Conservation (phyloP, 2,329 filamentous ascomycete genomes). For the Chalara sp. region DNA sequence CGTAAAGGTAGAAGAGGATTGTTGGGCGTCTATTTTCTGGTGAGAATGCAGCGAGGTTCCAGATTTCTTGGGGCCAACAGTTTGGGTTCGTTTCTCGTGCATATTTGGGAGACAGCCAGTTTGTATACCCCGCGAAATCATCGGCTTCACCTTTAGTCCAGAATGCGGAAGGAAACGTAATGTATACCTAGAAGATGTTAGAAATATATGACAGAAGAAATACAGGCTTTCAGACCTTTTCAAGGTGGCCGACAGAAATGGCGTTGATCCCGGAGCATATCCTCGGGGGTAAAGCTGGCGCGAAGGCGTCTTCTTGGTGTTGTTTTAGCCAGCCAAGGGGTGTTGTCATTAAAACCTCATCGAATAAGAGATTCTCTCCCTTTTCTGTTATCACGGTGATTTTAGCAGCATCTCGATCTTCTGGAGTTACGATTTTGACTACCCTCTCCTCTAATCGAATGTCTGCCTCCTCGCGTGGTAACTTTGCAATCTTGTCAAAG, state of each 20-base stretch:
- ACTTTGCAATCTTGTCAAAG: conserved; percentile 20
- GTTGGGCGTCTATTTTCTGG: conserved; percentile 53
- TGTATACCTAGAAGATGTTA: conserved; percentile 22
- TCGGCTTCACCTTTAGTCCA: conserved; percentile 36
- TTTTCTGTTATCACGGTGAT: conserved; percentile 14
- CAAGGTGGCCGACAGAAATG: conserved; percentile 40
- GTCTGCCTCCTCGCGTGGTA: conserved; percentile 16
- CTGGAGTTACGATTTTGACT: conserved; percentile 8
- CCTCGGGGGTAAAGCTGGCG: conserved; percentile 35
- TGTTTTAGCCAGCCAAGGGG: conserved; percentile 44
- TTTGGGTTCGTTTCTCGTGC: conserved; percentile 39
- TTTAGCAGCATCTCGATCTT: conserved; percentile 1
- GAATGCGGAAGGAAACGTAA: conserved; percentile 57
- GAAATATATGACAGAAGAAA: too few species aligned
- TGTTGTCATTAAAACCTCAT: conserved; percentile 42
- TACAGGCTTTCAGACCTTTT: conserved; percentile 35
- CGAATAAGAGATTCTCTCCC: conserved; percentile 19
- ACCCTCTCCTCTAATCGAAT: conserved; percentile 20
- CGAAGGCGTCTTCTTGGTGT: conserved; percentile 33
- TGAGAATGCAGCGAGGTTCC: conserved; percentile 49
- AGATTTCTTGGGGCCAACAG: conserved; percentile 53
- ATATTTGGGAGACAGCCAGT: conserved; percentile 55
- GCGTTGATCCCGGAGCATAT: conserved; percentile 38
- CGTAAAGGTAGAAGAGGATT: conserved; percentile 58
- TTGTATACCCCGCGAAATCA: conserved; percentile 40